Conservation (phyloP, 2,329 filamentous ascomycete genomes). For the Pyrenophora tritici-repentis region DNA sequence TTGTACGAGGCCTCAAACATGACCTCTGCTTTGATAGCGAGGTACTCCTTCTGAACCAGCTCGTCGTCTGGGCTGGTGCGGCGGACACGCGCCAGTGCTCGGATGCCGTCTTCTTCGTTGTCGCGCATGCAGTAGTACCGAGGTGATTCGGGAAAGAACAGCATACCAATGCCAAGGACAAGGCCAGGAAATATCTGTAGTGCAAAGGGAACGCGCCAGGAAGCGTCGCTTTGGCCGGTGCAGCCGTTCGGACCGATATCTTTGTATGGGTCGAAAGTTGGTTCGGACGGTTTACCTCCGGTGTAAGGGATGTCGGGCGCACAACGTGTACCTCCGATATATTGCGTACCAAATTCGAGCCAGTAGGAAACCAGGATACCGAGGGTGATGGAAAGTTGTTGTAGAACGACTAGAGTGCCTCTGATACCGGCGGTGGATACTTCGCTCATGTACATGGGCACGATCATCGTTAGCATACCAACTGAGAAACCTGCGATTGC, state of each 20-base stretch:
- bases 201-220: constrained; percentile 71
- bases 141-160: constrained; percentile 32
- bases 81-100: constrained; percentile 55
- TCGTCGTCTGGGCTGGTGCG: constrained; percentile 54
- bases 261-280: constrained; percentile 44
- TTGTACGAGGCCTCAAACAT: constrained; percentile 60
- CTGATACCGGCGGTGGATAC: constrained; percentile 25
- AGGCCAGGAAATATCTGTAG: constrained; percentile 81
- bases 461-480: constrained; percentile 31
- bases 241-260: constrained; percentile 28
- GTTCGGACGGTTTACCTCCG: constrained; percentile 48
- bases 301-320: constrained; percentile 55
- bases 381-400: constrained; percentile 27
- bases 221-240: constrained; percentile 44
- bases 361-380: constrained; percentile 28
- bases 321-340: constrained; percentile 46
- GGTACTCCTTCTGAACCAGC: constrained; percentile 69
- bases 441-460: constrained; percentile 32
- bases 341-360: constrained; percentile 29
- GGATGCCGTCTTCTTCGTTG: constrained; percentile 51
- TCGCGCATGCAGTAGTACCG: constrained; percentile 38
- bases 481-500: constrained; percentile 27
- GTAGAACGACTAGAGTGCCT: constrained; percentile 29
- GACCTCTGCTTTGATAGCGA: constrained; percentile 49
- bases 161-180: constrained; percentile 69